Conservation (phyloP, 2,329 filamentous ascomycete species). For the Aspergillus vadensis region DNA sequence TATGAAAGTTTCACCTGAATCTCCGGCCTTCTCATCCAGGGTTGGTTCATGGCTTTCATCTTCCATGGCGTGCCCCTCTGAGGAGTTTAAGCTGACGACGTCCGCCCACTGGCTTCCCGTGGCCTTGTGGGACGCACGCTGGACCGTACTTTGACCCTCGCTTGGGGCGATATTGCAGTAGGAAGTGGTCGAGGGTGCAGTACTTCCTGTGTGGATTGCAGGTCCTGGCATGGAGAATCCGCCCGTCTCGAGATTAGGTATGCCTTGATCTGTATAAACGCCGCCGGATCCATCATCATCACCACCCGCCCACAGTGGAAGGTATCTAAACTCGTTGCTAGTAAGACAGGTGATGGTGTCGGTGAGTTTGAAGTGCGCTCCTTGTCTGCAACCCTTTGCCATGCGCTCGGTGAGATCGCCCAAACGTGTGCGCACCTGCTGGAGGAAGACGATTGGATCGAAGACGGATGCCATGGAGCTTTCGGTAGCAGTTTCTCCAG, state of each 20-base stretch:
- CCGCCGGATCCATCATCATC: conserved; percentile 55
- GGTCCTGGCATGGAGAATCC: conserved; percentile 43
- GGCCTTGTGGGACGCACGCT: conserved; percentile 39
- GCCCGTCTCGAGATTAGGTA: conserved; percentile 35
- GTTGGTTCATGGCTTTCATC: background rate
- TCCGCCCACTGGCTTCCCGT: conserved; percentile 36
- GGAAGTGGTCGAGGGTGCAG: conserved; percentile 26
- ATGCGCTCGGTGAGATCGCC: conserved; percentile 20
- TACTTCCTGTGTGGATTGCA: conserved; percentile 32
- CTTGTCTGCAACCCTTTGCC: conserved; percentile 12
- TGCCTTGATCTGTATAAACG: conserved; percentile 46
- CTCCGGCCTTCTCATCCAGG: background rate
- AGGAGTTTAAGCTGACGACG: conserved; percentile 28
- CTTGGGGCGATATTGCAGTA: conserved; percentile 29
- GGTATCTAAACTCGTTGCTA: conserved; percentile 61
- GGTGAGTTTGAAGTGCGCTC: conserved; percentile 27
- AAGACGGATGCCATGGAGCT: conserved; percentile 7
- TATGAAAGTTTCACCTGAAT: conserved; percentile 7
- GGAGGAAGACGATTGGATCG: conserved; percentile 21
- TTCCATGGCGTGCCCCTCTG: conserved; percentile 3
- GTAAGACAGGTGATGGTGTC: conserved; percentile 55
- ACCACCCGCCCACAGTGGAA: conserved; percentile 68
- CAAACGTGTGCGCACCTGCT: conserved; percentile 23
- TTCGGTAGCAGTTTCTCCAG: background rate
- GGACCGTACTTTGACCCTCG: conserved; percentile 36